Evolutionary conservation across 2,329 filamentous ascomycete species (phyloP).

Genomic region (Beauveria sp.): DNA sequence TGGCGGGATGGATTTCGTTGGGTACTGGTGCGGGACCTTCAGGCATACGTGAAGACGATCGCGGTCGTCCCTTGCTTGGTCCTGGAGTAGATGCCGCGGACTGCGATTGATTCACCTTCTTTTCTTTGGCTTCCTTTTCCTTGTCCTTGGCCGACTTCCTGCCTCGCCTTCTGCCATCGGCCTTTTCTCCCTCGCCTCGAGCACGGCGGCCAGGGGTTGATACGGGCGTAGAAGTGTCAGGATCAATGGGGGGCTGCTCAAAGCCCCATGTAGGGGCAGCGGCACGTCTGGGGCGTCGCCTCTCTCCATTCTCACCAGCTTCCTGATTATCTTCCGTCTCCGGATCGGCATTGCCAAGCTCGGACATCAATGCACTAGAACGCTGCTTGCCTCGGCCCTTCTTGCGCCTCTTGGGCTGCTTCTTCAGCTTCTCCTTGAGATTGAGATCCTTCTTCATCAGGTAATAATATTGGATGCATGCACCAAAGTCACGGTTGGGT

Average conservation of each 20-base stretch:
- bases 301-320: constrained; percentile 51
- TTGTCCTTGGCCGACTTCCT: constrained; percentile 34
- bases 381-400: constrained; percentile 52
- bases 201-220: constrained; percentile 49
- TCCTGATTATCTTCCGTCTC: constrained; percentile 50
- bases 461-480: constrained; percentile 83
- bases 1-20: constrained; percentile 32
- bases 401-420: constrained; percentile 52
- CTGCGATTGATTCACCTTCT: constrained; percentile 35
- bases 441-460: constrained; percentile 67
- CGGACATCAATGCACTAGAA: constrained; percentile 58
- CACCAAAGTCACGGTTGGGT: constrained; percentile 62
- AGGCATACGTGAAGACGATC: constrained; percentile 45
- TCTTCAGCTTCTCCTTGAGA: constrained; percentile 68
- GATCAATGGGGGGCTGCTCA: constrained; percentile 52
- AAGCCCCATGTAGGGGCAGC: constrained; percentile 66
- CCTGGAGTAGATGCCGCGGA: constrained; percentile 36
- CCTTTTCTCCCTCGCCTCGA: constrained; percentile 42
- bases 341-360: constrained; percentile 53
- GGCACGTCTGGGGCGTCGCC: constrained; percentile 53
- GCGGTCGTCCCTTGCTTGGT: constrained; percentile 40
- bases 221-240: constrained; percentile 49
- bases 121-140: constrained; percentile 30
- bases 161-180: constrained; percentile 29
- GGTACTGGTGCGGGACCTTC: constrained; percentile 31